Evolutionary conservation across 2,329 filamentous ascomycete genomes (phyloP), one percentile per base, ranked within the genome.

Genomic region (Penicillium sp.): DNA sequence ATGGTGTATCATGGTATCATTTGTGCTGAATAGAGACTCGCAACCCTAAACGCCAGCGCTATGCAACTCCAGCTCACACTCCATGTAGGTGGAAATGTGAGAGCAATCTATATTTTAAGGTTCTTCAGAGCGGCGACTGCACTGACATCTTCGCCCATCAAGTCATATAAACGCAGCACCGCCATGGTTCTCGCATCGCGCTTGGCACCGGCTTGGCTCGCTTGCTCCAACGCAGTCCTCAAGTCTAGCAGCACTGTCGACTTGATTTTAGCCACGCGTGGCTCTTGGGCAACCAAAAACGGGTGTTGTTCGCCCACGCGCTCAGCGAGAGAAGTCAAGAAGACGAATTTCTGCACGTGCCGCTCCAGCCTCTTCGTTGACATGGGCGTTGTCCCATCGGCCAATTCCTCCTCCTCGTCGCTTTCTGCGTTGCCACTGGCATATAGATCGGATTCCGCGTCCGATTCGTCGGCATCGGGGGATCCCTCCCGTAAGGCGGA

Each of bases 231-330:
- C 4, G 77, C 77, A 27, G 74, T 74, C 39, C 74, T 77, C 20
- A 86, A 61, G 63, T 85, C 82, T 30, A 84, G 64, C 20, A 84
- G 59, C 39, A 85, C 59, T 0, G 79, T 82, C 39, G 77, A 77
- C 42, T 74, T 71, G 15, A 84, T 68, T 50, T 74, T 75, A 25
- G 68, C 58, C 37, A 84, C 60, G 33, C 81, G 67, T 4, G 68
- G 60, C 47, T 74, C 65, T 51, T 82, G 79, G 11, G 70, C 69
- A 23, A 69, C 56, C 11, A 85, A 56, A 50, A 85, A 85, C 1
- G 81, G 80, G 64, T 85, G 80, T 3, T 70, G 64, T 3, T 68
- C 57, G 2, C 74, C 76, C 37, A 82, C 60, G 6, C 66, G 66
- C 17, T 68, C 65, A 14, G 72, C 64, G 30, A 79, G 55, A 20